Evolutionary conservation across 257 asterid genomes (phyloP).

Genomic region (Capsicum baccatum): DNA sequence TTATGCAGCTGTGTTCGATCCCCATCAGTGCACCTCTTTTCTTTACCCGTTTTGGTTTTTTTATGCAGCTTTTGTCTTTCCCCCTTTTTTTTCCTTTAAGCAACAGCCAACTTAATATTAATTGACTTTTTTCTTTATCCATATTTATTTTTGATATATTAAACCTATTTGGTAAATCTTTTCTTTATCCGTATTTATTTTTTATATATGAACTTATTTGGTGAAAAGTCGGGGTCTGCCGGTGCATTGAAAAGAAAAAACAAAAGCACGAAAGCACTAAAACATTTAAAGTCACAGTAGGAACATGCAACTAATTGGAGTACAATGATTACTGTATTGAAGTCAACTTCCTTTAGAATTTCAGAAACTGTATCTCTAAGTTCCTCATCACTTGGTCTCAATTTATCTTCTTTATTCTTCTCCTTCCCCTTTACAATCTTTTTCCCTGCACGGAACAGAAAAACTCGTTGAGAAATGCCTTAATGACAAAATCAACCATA

Average conservation of each 20-base stretch:
- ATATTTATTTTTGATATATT: too few relatives aligned
- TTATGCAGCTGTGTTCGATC: too few relatives aligned
- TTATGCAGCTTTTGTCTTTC: too few relatives aligned
- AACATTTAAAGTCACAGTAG: background rate
- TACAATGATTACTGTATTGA: constrained; percentile 53
- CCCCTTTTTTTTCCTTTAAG: too few relatives aligned
- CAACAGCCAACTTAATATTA: too few relatives aligned
- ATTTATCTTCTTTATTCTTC: constrained; percentile 38
- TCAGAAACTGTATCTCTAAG: constrained; percentile 48
- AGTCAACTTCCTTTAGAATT: constrained; percentile 51
- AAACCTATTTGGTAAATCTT: too few relatives aligned
- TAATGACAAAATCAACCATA: background rate
- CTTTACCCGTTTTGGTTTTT: too few relatives aligned
- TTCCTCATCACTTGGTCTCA: constrained; percentile 39
- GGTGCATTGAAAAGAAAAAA: background rate
- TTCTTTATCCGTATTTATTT: too few relatives aligned
- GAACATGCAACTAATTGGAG: background rate
- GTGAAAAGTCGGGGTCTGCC: too few relatives aligned
- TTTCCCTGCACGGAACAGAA: constrained; percentile 46
- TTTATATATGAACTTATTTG: too few relatives aligned
- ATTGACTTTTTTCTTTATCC: too few relatives aligned
- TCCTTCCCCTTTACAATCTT: constrained; percentile 48
- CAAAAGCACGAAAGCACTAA: background rate
- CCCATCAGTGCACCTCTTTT: too few relatives aligned
- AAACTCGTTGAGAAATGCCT: background rate